phyloP scores from a whole-genome alignment of 495 filamentous ascomycete genomes.

The Darksidea phi region DNA sequence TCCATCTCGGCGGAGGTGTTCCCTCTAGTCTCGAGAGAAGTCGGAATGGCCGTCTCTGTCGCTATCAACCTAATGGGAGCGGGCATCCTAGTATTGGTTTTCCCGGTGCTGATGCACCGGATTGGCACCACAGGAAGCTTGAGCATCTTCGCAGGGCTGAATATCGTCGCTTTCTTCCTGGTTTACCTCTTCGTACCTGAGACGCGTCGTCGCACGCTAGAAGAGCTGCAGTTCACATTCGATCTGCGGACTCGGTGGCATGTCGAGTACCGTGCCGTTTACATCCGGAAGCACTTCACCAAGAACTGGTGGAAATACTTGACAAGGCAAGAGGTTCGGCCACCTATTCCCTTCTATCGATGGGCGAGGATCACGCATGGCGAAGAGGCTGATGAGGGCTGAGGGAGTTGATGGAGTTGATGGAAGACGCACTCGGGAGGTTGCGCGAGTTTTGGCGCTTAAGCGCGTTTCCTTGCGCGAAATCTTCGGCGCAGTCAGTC shows the following conservation, averaged over 20 bases:
- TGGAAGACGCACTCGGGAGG: too few relatives aligned
- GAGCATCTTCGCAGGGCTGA: conserved; percentile 17
- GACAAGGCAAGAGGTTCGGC: conserved; percentile 7
- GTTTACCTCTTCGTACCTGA: conserved; percentile 19
- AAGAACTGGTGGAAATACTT: conserved; percentile 20
- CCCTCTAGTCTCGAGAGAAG: conserved; percentile 16
- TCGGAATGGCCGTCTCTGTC: conserved; percentile 12
- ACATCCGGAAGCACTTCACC: conserved; percentile 9
- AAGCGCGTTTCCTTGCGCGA: too few relatives aligned
- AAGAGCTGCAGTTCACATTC: conserved; percentile 20
- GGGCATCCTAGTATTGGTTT: conserved; percentile 10
- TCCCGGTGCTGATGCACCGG: conserved; percentile 11
- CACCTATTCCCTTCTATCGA: conserved; percentile 20
- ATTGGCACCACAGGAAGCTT: conserved; percentile 7
- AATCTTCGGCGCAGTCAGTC: too few relatives aligned
- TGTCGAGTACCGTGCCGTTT: conserved; percentile 11
- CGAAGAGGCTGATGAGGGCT: not conserved
- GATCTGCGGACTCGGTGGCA: conserved; percentile 14
- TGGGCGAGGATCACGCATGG: conserved; percentile 20
- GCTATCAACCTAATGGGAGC: conserved; percentile 14
- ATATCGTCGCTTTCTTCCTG: conserved; percentile 11
- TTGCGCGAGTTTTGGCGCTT: too few relatives aligned
- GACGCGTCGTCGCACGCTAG: conserved; percentile 9
- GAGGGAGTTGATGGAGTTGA: too few relatives aligned
- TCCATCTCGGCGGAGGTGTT: conserved; percentile 14